phyloP scores from a whole-genome alignment of 73 alveolate species.

The Diophrys appendiculata region DNA sequence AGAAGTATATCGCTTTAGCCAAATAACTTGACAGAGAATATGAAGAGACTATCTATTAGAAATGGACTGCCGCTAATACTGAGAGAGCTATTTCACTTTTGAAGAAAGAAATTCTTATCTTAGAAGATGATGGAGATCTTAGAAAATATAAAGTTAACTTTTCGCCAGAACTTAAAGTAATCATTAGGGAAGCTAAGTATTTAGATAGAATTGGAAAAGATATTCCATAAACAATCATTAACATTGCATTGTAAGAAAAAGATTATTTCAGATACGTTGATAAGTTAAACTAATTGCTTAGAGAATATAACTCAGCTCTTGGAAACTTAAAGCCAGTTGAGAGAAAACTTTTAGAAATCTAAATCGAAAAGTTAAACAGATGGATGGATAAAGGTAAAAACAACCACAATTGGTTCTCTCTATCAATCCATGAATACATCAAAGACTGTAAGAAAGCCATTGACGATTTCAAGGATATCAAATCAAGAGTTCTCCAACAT shows the following conservation, averaged over 20 bases:
- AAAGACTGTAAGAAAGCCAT: conserved; percentile 85
- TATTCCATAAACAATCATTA: conserved; percentile 91
- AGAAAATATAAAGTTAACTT: conserved; percentile 82
- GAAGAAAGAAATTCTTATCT: conserved; percentile 73
- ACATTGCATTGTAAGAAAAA: conserved; percentile 97
- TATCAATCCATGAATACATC: conserved; percentile 94
- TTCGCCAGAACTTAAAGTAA: conserved; percentile 87
- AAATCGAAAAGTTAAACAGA: conserved; percentile 69
- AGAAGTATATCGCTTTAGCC: conserved; percentile 87
- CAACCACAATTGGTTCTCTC: conserved; percentile 98
- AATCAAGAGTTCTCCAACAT: conserved; percentile 55
- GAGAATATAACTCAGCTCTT: conserved; percentile 89
- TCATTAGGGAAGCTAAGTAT: conserved; percentile 93
- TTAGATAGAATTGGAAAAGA: conserved; percentile 90
- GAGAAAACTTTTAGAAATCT: conserved; percentile 81
- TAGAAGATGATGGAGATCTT: conserved; percentile 57
- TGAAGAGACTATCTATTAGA: conserved; percentile 83
- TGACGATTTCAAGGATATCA: conserved; percentile 73
- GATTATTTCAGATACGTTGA: conserved; percentile 87
- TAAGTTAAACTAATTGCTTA: conserved; percentile 84
- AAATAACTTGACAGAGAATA: conserved; percentile 84
- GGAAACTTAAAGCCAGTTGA: conserved; percentile 92
- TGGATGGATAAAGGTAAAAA: conserved; percentile 90
- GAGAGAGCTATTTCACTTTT: conserved; percentile 88
- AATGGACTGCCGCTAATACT: conserved; percentile 88